Base-by-base conservation (phyloP, 371 early-diverging fungal species). In the Apophysomyces elegans region DNA sequence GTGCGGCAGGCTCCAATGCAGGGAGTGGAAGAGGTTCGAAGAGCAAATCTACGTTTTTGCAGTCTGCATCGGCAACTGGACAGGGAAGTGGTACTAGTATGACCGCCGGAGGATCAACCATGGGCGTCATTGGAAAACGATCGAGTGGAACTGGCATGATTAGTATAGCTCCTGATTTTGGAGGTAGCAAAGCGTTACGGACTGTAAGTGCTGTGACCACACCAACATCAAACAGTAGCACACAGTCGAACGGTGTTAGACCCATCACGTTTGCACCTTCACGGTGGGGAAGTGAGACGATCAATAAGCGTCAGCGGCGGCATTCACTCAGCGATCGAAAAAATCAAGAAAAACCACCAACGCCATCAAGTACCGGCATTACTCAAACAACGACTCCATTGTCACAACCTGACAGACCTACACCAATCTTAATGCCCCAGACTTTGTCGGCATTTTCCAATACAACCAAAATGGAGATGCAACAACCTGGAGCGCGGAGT, bases 231-330 rank as follows among this genome's bases (percentile, higher is more conserved):
- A 38, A 18, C 59, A 32, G 47, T 21, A 21, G 54, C 47, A 8
- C 61, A 11, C 58, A 58, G 58, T 35, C 35, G 14, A 62, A 60
- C 54, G 54, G 54, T 9, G 21, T 21, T 35, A 56, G 79, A 63
- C 74, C 79, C 0, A 74, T 79, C 14, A 67, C 74, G 0, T 79
- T 76, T 70, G 63, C 79, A 0, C 68, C 69, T 5, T 68, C 76
- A 7, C 65, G 74, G 5, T 74, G 71, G 71, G 72, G 66, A 32
- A 44, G 63, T 37, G 67, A 76, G 39, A 59, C 72, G 8, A 60
- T 70, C 1, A 68, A 64, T 43, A 79, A 79, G 57, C 68, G 79
- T 41, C 79, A 79, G 54, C 67, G 79, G 38, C 74, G 79, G 7
- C 71, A 74, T 67, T 79, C 79, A 59, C 66, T 71, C 59, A 56